Percentiles rank a stretch among this genome's conserved stretches.
Conservation (phyloP, 352 stramenopile genomes). For the Globisporangium canariense region DNA sequence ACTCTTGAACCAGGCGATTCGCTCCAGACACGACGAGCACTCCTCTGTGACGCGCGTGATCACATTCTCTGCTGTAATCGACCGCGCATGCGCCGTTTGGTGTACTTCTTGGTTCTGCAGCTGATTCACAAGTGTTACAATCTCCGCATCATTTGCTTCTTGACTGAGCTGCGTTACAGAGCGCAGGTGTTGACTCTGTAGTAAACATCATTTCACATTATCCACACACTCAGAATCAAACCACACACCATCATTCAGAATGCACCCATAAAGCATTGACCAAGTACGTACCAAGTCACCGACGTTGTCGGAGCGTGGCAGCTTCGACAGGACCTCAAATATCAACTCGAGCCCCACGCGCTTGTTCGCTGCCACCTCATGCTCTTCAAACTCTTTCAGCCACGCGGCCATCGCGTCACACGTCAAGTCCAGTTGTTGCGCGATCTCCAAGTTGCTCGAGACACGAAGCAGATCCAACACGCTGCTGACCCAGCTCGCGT, state of each 20-base stretch:
- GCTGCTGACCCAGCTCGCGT: slow-evolving; percentile 27
- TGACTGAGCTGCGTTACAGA: neutral
- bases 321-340: slow-evolving; percentile 17
- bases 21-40: slow-evolving; percentile 37
- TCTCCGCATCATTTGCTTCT: slow-evolving; percentile 17
- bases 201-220: neutral
- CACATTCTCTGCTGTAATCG: slow-evolving; percentile 33
- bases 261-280: neutral
- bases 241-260: neutral
- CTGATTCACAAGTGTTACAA: slow-evolving; percentile 4
- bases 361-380: slow-evolving; percentile 8
- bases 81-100: slow-evolving; percentile 26
- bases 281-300: slow-evolving; percentile 12
- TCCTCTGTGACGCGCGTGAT: slow-evolving; percentile 42
- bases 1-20: slow-evolving; percentile 30
- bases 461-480: slow-evolving; percentile 34
- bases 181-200: neutral
- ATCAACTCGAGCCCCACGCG: slow-evolving; percentile 19
- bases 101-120: slow-evolving; percentile 9
- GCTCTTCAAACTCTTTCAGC: slow-evolving; percentile 17
- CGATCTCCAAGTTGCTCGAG: slow-evolving; percentile 26
- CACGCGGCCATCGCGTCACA: slow-evolving; percentile 36
- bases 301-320: slow-evolving; percentile 9
- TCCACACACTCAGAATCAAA: neutral
- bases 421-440: slow-evolving; percentile 35